Evolutionary conservation across 495 filamentous ascomycete genomes (phyloP).

Genomic region (Penicillium salamii): DNA sequence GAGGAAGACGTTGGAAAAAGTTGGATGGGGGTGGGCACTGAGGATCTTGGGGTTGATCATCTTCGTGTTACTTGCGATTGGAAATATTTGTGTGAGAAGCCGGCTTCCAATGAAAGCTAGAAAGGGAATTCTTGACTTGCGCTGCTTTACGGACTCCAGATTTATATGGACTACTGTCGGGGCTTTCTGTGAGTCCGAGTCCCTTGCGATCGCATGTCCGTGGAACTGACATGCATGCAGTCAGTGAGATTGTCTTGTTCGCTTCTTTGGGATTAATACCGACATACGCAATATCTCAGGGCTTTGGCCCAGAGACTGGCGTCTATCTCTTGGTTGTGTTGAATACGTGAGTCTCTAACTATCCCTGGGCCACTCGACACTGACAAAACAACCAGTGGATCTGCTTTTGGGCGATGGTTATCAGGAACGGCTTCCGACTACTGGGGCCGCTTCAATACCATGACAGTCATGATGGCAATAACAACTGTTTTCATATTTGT

Average conservation of each 20-base stretch:
- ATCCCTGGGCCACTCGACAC: not conserved
- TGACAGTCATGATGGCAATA: slow-evolving; percentile 30
- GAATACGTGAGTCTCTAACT: slow-evolving; percentile 20
- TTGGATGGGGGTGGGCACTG: slow-evolving; percentile 58
- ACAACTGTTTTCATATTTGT: slow-evolving; percentile 47
- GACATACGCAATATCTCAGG: slow-evolving; percentile 35
- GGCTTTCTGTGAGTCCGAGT: slow-evolving; percentile 22
- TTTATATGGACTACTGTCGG: slow-evolving; percentile 27
- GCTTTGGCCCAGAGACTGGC: slow-evolving; percentile 23
- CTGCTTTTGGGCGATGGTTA: slow-evolving; percentile 57
- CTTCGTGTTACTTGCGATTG: slow-evolving; percentile 45
- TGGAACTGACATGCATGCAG: slow-evolving; percentile 19
- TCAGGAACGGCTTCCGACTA: slow-evolving; percentile 65
- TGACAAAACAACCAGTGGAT: slow-evolving; percentile 13
- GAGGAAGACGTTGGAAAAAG: slow-evolving; percentile 39
- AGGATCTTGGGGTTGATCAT: slow-evolving; percentile 56
- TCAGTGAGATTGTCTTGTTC: slow-evolving; percentile 46
- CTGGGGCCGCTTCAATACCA: slow-evolving; percentile 62
- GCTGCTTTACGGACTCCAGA: slow-evolving; percentile 48
- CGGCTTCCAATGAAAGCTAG: slow-evolving; percentile 20
- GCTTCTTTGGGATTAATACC: slow-evolving; percentile 43
- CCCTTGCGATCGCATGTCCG: no score
- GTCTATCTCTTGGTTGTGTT: slow-evolving; percentile 25
- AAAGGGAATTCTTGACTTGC: slow-evolving; percentile 46
- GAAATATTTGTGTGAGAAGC: slow-evolving; percentile 32